Evolutionary conservation across 441 rosid species (phyloP).

Genomic region (Euphorbia corollata): DNA sequence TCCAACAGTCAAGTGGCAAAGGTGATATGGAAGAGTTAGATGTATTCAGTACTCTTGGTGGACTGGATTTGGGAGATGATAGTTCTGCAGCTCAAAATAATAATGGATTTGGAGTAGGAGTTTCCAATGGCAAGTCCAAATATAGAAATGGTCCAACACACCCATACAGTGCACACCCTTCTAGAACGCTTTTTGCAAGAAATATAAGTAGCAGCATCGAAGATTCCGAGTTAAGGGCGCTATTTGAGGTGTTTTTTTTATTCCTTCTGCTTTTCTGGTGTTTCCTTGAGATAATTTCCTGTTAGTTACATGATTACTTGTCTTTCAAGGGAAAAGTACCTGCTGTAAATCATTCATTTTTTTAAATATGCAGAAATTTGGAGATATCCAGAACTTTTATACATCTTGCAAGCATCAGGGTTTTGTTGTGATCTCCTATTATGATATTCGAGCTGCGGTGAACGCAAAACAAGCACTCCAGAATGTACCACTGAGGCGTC

Average conservation of each 20-base stretch:
- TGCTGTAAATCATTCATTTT: slow-evolving; percentile 7
- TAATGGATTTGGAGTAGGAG: slow-evolving; percentile 30
- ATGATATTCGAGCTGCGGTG: slow-evolving; percentile 54
- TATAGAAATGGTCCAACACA: slow-evolving; percentile 31
- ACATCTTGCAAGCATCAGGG: slow-evolving; percentile 56
- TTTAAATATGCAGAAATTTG: slow-evolving; percentile 42
- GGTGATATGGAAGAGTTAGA: slow-evolving; percentile 57
- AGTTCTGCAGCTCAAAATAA: slow-evolving; percentile 25
- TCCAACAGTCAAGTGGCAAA: slow-evolving; percentile 25
- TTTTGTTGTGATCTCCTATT: slow-evolving; percentile 54
- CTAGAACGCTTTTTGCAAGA: slow-evolving; percentile 57
- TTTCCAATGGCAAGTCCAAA: slow-evolving; percentile 25
- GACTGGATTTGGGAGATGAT: slow-evolving; percentile 62
- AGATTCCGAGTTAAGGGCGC: slow-evolving; percentile 51
- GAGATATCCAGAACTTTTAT: slow-evolving; percentile 43
- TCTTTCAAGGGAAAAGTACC: slow-evolving; percentile 4
- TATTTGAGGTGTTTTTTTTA: slow-evolving; percentile 41
- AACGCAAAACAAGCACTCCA: slow-evolving; percentile 52
- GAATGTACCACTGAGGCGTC: slow-evolving; percentile 31
- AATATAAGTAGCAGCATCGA: slow-evolving; percentile 50
- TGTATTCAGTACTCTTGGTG: slow-evolving; percentile 58
- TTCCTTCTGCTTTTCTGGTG: slow-evolving; percentile 1
- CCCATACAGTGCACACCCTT: slow-evolving; percentile 43
- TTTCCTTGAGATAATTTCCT: too few relatives aligned
- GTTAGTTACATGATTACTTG: not conserved